phyloP scores from a whole-genome alignment of 108 stramenopile genomes.

The Aurantiochytrium sp. region DNA sequence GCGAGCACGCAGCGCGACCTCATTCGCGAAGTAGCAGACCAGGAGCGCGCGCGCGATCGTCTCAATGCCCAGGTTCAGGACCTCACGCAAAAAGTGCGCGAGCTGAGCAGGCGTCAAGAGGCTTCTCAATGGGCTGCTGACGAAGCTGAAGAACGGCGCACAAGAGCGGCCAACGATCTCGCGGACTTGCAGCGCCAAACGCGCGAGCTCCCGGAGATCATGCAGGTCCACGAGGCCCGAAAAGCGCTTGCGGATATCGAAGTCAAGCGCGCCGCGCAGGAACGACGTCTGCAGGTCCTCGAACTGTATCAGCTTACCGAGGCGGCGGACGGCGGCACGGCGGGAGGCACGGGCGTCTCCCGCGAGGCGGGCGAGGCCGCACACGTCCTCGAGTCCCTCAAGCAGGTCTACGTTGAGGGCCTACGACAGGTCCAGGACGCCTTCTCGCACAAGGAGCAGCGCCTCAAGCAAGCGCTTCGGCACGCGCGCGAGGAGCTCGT shows the following conservation, averaged over 20 bases:
- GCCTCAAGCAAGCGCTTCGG: neutral
- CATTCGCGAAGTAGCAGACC: neutral
- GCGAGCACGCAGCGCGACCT: neutral
- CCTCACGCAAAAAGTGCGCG: neutral
- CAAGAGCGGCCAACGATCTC: neutral
- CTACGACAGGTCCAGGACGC: neutral
- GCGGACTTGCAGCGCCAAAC: neutral
- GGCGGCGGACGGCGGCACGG: no score
- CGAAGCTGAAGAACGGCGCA: neutral
- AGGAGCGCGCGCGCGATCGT: neutral
- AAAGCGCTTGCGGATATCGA: neutral
- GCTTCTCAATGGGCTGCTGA: neutral
- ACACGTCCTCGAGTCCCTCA: neutral
- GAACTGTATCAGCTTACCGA: neutral
- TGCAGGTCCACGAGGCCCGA: neutral
- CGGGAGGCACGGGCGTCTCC: no score
- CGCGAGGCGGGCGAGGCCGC: neutral
- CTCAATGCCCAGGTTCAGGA: neutral
- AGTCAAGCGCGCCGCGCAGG: neutral
- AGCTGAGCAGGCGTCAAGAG: neutral
- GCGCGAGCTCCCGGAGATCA: neutral
- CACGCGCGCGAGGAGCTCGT: neutral
- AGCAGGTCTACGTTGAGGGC: neutral
- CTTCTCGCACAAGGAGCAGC: neutral
- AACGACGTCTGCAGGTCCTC: neutral